phyloP scores from a whole-genome alignment of 23 red algal species.

The Gracilaria vermiculophylla region DNA sequence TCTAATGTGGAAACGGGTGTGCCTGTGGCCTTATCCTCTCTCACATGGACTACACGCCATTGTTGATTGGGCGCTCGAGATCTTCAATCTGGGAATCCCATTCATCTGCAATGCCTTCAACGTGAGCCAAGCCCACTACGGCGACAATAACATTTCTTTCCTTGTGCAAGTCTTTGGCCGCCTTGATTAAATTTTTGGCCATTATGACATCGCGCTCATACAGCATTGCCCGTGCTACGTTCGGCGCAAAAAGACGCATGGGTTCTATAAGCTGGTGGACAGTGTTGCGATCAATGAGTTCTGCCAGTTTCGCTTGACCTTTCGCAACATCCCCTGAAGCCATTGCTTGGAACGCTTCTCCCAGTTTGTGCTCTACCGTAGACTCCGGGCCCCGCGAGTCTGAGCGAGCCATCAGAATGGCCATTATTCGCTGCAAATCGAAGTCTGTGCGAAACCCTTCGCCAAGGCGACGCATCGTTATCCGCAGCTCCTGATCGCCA shows the following conservation, averaged over 20 bases:
- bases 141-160: slow-evolving; percentile 34
- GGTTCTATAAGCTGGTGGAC: slow-evolving; percentile 36
- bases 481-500: slow-evolving; percentile 43
- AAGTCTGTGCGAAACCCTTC: slow-evolving; percentile 43
- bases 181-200: slow-evolving; percentile 32
- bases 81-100: slow-evolving; percentile 17
- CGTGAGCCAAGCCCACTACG: slow-evolving; percentile 40
- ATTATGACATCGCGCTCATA: slow-evolving; percentile 52
- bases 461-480: slow-evolving; percentile 26
- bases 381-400: background rate
- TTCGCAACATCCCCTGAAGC: slow-evolving; percentile 11
- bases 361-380: slow-evolving; percentile 3
- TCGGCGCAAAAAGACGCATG: slow-evolving; percentile 28
- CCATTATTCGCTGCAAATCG: slow-evolving; percentile 16
- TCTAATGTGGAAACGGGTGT: no score
- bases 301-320: slow-evolving; percentile 35
- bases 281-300: slow-evolving; percentile 39
- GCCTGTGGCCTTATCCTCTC: no score
- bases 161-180: slow-evolving; percentile 1
- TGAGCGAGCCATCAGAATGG: slow-evolving; percentile 27
- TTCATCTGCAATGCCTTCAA: slow-evolving; percentile 42
- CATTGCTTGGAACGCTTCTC: slow-evolving; percentile 34
- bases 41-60: no score
- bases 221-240: slow-evolving; percentile 37
- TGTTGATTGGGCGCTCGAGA: no score